Evolutionary conservation across 495 filamentous ascomycete species (phyloP), one percentile per base, ranked within the genome.

Genomic region (Penicillium chermesinum): DNA sequence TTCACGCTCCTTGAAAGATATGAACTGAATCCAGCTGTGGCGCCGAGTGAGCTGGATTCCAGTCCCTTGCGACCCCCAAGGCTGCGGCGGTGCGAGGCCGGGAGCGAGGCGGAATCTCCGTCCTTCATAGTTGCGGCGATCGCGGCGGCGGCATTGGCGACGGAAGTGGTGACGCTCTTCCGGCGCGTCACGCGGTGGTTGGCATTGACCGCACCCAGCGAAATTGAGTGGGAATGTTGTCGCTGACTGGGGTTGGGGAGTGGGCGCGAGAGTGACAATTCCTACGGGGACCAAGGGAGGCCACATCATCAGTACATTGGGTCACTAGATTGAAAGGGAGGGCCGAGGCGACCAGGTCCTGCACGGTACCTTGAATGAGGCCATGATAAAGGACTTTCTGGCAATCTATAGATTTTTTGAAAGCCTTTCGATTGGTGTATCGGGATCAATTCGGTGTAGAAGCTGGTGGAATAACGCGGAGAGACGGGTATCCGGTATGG

Each of bases 111-210:
- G 37, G 77, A 78, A 25, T 71, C 79, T 47, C 55, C 58, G 43
- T 87, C 83, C 51, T 87, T 80, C 45, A 87, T 75, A 2, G 89
- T 85, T 22, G 86, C 87, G 25, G 86, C 83, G 47, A 87, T 74
- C n/a, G 78, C 82, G 14, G 87, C 87, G 15, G 81, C 85, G 13
- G 85, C 81, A 67, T 88, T 93, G 61, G 81, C 78, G 21, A 79
- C 77, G 20, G 79, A 84, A 43, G 87, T 88, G 53, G 90, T 83
- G 69, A 83, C 89, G 69, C 91, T 96, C 80, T 97, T 98, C 47
- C 93, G 80, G 52, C 93, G 88, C 50, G 87, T 90, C 51, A 98
- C 81, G 44, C 93, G 88, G 65, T 95, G 85, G 63, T 78, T 80
- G 57, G 83, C 64, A 69, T 89, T 91, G 69, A 89, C 77, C 32